Percentiles rank a stretch among this genome's conserved stretches.
phyloP scores from a whole-genome alignment of 768 basidiomycete genomes.

The Russula vinacea region DNA sequence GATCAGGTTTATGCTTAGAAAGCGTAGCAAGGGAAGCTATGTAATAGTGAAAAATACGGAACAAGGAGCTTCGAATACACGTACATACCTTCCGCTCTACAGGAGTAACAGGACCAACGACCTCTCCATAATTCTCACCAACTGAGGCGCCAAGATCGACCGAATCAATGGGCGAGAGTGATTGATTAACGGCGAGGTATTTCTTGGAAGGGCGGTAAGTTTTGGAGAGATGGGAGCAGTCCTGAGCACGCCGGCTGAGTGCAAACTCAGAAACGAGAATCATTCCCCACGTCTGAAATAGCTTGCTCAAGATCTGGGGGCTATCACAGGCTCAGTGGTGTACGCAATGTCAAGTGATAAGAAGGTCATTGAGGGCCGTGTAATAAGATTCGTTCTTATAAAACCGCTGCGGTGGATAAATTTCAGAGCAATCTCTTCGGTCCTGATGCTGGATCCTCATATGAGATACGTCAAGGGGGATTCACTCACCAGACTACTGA shows the following conservation, averaged over 20 bases:
- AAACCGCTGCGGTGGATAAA: background rate
- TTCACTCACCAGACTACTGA: background rate
- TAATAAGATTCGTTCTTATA: too few relatives aligned
- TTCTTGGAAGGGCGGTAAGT: constrained; percentile 48
- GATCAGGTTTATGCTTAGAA: constrained; percentile 71
- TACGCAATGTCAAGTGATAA: too few relatives aligned
- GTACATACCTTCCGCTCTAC: constrained; percentile 72
- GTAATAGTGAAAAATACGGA: background rate
- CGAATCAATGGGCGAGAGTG: constrained; percentile 62
- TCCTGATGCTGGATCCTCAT: background rate
- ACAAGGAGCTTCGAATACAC: constrained; percentile 31
- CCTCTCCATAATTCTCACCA: constrained; percentile 81
- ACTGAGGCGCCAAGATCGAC: constrained; percentile 90
- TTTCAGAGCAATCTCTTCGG: too few relatives aligned
- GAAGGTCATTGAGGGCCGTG: too few relatives aligned
- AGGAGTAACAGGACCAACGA: constrained; percentile 73
- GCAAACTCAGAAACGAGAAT: too few relatives aligned
- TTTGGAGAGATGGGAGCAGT: too few relatives aligned
- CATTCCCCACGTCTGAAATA: too few relatives aligned
- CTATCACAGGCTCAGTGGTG: too few relatives aligned
- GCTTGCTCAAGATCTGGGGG: too few relatives aligned
- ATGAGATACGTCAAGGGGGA: background rate
- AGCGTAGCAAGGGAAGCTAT: constrained; percentile 54
- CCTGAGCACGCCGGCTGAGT: too few relatives aligned
- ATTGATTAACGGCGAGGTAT: constrained; percentile 79